These are phyloP conservation scores for Eucommia ulmoides DNA, from an alignment of 257 asterid species.

Conservation along the genomic window DNA sequence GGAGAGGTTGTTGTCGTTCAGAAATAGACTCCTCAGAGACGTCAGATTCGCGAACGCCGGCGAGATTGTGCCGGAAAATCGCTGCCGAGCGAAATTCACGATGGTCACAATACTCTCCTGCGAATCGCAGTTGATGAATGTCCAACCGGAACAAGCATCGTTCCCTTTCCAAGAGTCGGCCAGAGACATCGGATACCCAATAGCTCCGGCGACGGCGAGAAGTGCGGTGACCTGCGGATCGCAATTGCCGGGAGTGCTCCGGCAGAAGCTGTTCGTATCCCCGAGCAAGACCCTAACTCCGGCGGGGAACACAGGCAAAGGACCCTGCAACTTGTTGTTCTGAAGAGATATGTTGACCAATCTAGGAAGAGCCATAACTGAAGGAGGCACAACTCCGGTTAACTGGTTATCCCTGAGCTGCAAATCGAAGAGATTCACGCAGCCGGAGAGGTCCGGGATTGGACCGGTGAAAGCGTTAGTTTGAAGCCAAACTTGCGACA, in stretches of 20 bases:
- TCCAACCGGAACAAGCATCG: slow-evolving; percentile 57
- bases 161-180: slow-evolving; percentile 84
- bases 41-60: slow-evolving; percentile 64
- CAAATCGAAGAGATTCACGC: slow-evolving; percentile 52
- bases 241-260: slow-evolving; percentile 51
- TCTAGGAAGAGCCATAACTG: slow-evolving; percentile 35
- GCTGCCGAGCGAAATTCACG: slow-evolving; percentile 42
- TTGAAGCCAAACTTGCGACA: slow-evolving; percentile 74
- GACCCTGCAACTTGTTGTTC: slow-evolving; percentile 76
- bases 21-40: slow-evolving; percentile 47
- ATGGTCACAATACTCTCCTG: slow-evolving; percentile 39
- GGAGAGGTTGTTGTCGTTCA: slow-evolving; percentile 63
- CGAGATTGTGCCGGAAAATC: slow-evolving; percentile 57
- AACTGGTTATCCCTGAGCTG: slow-evolving; percentile 72
- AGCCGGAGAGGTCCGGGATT: slow-evolving; percentile 71
- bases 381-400: slow-evolving; percentile 59
- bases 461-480: slow-evolving; percentile 60
- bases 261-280: slow-evolving; percentile 56
- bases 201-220: slow-evolving; percentile 61
- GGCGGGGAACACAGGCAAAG: slow-evolving; percentile 34
- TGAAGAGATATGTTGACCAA: slow-evolving; percentile 45
- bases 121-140: slow-evolving; percentile 51
- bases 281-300: slow-evolving; percentile 19
- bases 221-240: slow-evolving; percentile 74
- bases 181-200: slow-evolving; percentile 55